A percentile compares a stretch with the other conserved stretches of the same genome.
phyloP scores from a whole-genome alignment of 768 basidiomycete species.

The Tricholoma matsutake region DNA sequence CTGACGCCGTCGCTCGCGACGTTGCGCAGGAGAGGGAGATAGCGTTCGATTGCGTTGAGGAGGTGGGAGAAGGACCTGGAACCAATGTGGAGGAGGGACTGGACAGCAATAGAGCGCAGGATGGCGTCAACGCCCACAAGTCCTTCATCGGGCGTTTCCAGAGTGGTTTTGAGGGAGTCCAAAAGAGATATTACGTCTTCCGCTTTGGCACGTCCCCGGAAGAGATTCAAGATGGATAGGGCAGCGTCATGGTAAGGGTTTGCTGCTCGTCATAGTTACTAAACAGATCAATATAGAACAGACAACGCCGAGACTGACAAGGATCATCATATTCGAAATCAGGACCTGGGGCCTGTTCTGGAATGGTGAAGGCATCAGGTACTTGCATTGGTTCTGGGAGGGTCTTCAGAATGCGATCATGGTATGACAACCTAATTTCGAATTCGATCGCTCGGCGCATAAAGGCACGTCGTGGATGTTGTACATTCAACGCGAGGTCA shows the following conservation, averaged over 20 bases:
- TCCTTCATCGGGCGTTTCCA: conserved; percentile 59
- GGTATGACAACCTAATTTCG: conserved; percentile 89
- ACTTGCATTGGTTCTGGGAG: conserved; percentile 80
- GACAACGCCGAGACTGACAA: conserved; percentile 37
- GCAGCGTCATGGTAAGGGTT: conserved; percentile 81
- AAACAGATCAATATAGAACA: background rate
- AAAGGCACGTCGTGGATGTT: conserved; percentile 87
- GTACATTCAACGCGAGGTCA: conserved; percentile 67
- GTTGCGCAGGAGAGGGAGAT: conserved; percentile 70
- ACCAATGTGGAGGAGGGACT: conserved; percentile 88
- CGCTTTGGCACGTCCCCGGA: conserved; percentile 77
- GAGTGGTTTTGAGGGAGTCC: conserved; percentile 60
- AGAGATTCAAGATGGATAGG: conserved; percentile 69
- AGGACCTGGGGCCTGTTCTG: conserved; percentile 72
- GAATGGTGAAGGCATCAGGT: conserved; percentile 58
- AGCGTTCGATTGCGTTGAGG: conserved; percentile 95
- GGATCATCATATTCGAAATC: conserved; percentile 83
- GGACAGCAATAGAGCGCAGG: conserved; percentile 76
- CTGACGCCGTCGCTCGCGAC: conserved; percentile 50
- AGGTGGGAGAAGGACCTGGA: conserved; percentile 97
- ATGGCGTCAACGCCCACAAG: conserved; percentile 60
- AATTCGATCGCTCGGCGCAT: conserved; percentile 84
- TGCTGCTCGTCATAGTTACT: conserved; percentile 39
- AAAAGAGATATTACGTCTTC: conserved; percentile 79
- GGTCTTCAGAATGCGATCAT: conserved; percentile 87